These are phyloP conservation scores for Torrubiella hemipterigena DNA, from an alignment of 2,329 filamentous ascomycete species.

Conservation along the genomic window DNA sequence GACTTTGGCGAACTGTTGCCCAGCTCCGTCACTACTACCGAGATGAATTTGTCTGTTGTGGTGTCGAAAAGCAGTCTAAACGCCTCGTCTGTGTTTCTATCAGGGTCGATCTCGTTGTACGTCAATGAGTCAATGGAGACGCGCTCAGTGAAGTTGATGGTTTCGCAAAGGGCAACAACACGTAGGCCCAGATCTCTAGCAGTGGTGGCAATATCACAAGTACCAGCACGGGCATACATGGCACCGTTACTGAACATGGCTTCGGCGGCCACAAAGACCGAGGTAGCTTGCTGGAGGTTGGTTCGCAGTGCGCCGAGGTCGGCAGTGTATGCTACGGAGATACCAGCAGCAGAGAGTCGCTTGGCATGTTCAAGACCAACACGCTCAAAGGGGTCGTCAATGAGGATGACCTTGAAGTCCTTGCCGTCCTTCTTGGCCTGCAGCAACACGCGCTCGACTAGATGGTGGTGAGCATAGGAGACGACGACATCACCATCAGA, in stretches of 20 bases:
- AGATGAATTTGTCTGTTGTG: constrained; percentile 75
- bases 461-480: constrained; percentile 74
- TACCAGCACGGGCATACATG: constrained; percentile 79
- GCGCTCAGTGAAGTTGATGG: constrained; percentile 79
- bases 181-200: constrained; percentile 65
- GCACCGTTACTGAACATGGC: constrained; percentile 93
- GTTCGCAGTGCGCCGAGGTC: constrained; percentile 64
- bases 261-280: constrained; percentile 81
- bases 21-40: constrained; percentile 83
- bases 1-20: constrained; percentile 78
- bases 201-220: constrained; percentile 73
- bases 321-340: constrained; percentile 71
- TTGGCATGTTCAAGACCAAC: constrained; percentile 51
- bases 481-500: constrained; percentile 69
- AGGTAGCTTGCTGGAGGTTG: constrained; percentile 53
- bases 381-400: constrained; percentile 55
- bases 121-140: constrained; percentile 88
- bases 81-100: constrained; percentile 43
- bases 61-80: constrained; percentile 78
- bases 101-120: constrained; percentile 80
- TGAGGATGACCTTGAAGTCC: constrained; percentile 70
- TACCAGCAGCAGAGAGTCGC: constrained; percentile 51
- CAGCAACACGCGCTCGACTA: constrained; percentile 74
- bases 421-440: constrained; percentile 59
- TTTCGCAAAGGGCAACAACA: constrained; percentile 85